phyloP scores from a whole-genome alignment of 371 early-diverging fungal genomes.

The Amoeboaphelidium protococcarum region DNA sequence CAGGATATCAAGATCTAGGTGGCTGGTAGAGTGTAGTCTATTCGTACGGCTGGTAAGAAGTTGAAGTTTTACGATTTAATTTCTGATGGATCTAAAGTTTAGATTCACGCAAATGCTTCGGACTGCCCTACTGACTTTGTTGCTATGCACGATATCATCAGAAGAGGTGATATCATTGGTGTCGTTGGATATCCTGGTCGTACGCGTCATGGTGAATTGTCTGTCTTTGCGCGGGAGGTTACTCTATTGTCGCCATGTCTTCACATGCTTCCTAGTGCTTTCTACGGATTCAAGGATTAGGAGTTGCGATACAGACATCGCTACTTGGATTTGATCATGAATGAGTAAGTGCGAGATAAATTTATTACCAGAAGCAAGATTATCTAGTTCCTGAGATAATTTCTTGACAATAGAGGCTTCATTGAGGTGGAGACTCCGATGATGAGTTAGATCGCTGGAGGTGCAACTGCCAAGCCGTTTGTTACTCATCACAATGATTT shows the following conservation, averaged over 20 bases:
- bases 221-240: constrained; percentile 73
- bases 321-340: constrained; percentile 97
- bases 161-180: constrained; percentile 97
- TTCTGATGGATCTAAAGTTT: constrained; percentile 74
- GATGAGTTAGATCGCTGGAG: constrained; percentile 98
- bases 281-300: constrained; percentile 80
- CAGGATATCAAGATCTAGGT: constrained; percentile 40
- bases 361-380: constrained; percentile 76
- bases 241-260: constrained; percentile 82
- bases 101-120: constrained; percentile 68
- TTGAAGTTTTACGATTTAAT: constrained; percentile 88
- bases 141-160: constrained; percentile 46
- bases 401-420: constrained; percentile 80
- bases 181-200: constrained; percentile 75
- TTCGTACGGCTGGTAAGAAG: constrained; percentile 60
- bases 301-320: constrained; percentile 95
- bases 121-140: too few relatives aligned
- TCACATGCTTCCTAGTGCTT: constrained; percentile 82
- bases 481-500: constrained; percentile 98
- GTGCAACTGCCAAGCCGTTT: constrained; percentile 99
- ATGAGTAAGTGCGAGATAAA: constrained; percentile 75
- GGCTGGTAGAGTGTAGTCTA: constrained; percentile 45
- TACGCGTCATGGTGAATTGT: constrained; percentile 87
- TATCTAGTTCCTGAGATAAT: constrained; percentile 79
- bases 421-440: constrained; percentile 99